Percentiles rank a stretch among this genome's conserved stretches.
These are phyloP conservation scores for Diaporthe destruens DNA, from an alignment of 2,329 filamentous ascomycete genomes.

Conservation along the genomic window DNA sequence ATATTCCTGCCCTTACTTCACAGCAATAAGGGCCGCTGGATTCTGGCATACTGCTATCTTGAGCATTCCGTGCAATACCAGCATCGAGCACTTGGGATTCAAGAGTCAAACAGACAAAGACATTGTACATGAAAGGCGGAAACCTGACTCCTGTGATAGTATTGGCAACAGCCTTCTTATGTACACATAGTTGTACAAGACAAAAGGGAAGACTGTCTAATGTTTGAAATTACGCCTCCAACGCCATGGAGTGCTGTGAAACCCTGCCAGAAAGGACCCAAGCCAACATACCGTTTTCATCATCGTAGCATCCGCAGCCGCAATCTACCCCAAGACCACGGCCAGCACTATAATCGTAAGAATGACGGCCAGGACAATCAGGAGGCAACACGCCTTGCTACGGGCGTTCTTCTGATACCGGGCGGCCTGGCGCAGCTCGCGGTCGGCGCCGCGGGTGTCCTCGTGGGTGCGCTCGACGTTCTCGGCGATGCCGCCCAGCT, in stretches of 20 bases:
- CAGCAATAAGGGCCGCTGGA: too few relatives aligned
- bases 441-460: slow-evolving; percentile 86
- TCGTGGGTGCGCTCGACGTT: slow-evolving; percentile 88
- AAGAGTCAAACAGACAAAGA: background rate
- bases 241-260: slow-evolving; percentile 9
- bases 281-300: slow-evolving; percentile 21
- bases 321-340: slow-evolving; percentile 76
- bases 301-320: slow-evolving; percentile 14
- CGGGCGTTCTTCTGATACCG: slow-evolving; percentile 95
- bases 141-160: background rate
- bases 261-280: slow-evolving; percentile 22
- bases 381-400: slow-evolving; percentile 92
- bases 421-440: slow-evolving; percentile 86
- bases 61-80: too few relatives aligned
- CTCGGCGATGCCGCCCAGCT: slow-evolving; percentile 86
- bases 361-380: slow-evolving; percentile 90
- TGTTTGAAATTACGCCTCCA: slow-evolving; percentile 1
- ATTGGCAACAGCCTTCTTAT: slow-evolving; percentile 14
- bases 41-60: background rate
- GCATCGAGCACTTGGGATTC: background rate
- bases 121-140: background rate
- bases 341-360: slow-evolving; percentile 91
- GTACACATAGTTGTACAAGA: slow-evolving; percentile 20
- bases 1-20: background rate
- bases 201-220: background rate